Percentiles rank a stretch among this genome's conserved stretches.
Conservation (phyloP, 805 yeast species). For the Starmerella bombi region DNA sequence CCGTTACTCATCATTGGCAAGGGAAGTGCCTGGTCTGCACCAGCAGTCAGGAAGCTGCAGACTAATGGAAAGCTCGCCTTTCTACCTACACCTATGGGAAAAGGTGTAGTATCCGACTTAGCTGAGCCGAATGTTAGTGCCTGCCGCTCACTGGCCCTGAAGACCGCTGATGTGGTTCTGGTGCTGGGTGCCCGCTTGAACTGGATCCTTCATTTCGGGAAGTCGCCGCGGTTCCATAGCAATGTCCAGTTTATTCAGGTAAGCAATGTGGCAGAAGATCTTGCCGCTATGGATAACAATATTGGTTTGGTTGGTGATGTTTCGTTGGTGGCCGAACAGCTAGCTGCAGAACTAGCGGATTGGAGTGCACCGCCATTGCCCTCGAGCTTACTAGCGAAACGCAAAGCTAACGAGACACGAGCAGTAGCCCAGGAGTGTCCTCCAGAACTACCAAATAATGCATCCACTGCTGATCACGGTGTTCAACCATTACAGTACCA, state of each 20-base stretch:
- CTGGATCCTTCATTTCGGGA: slow-evolving; percentile 63
- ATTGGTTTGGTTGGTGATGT: slow-evolving; percentile 48
- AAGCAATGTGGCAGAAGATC: slow-evolving; percentile 40
- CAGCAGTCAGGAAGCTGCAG: slow-evolving; percentile 33
- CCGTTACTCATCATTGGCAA: slow-evolving; percentile 55
- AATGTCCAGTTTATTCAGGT: slow-evolving; percentile 43
- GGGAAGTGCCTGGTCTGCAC: slow-evolving; percentile 45
- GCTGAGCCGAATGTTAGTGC: slow-evolving; percentile 41
- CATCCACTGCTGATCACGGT: slow-evolving; percentile 24
- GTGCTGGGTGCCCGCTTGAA: slow-evolving; percentile 55
- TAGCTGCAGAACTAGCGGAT: slow-evolving; percentile 26
- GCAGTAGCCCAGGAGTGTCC: slow-evolving; percentile 27
- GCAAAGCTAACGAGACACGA: slow-evolving; percentile 25
- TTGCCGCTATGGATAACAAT: slow-evolving; percentile 34
- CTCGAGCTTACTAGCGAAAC: slow-evolving; percentile 19
- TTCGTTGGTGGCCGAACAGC: slow-evolving; percentile 30
- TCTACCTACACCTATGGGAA: slow-evolving; percentile 69
- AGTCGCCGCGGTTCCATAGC: slow-evolving; percentile 37
- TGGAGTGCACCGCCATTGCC: slow-evolving; percentile 30
- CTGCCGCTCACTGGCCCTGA: slow-evolving; percentile 49
- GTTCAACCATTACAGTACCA: slow-evolving; percentile 34
- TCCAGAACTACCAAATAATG: no score
- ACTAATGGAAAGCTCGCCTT: slow-evolving; percentile 37
- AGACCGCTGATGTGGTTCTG: slow-evolving; percentile 44
- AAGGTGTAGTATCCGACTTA: slow-evolving; percentile 49